Evolutionary conservation across 2,329 filamentous ascomycete genomes (phyloP).

Genomic region (Hypomyces perniciosus): DNA sequence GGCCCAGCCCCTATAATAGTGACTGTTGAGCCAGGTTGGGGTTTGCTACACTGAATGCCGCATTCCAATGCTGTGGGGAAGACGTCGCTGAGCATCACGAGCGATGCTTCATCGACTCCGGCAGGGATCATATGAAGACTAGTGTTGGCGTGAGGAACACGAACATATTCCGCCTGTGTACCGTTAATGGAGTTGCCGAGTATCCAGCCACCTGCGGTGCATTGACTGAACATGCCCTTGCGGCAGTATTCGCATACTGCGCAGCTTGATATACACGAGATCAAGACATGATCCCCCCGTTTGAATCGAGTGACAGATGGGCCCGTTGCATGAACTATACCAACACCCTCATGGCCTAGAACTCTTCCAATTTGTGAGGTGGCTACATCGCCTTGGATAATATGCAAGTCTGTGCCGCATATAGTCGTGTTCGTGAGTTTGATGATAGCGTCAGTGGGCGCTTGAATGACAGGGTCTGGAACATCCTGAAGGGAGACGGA

Average conservation of each 20-base stretch:
- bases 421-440: slow-evolving; percentile 43
- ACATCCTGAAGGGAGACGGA: slow-evolving; percentile 34
- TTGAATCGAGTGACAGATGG: slow-evolving; percentile 39
- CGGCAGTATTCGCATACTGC: slow-evolving; percentile 46
- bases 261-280: slow-evolving; percentile 46
- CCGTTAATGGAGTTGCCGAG: slow-evolving; percentile 48
- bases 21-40: slow-evolving; percentile 46
- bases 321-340: slow-evolving; percentile 40
- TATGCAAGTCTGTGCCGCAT: slow-evolving; percentile 52
- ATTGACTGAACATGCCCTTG: slow-evolving; percentile 46
- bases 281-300: slow-evolving; percentile 46
- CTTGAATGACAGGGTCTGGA: slow-evolving; percentile 34
- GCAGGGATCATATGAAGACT: slow-evolving; percentile 40
- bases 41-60: slow-evolving; percentile 45
- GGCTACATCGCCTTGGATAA: slow-evolving; percentile 47
- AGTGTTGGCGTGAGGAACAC: slow-evolving; percentile 44
- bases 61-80: slow-evolving; percentile 52
- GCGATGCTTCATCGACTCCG: slow-evolving; percentile 33
- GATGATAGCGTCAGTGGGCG: slow-evolving; percentile 43
- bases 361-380: slow-evolving; percentile 39
- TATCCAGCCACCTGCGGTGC: slow-evolving; percentile 48
- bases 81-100: slow-evolving; percentile 50
- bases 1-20: slow-evolving; percentile 51
- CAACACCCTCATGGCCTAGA: slow-evolving; percentile 50
- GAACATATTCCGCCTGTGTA: slow-evolving; percentile 52